Base-by-base conservation (phyloP, 2,329 filamentous ascomycete genomes). In the Thyridium curvatum region DNA sequence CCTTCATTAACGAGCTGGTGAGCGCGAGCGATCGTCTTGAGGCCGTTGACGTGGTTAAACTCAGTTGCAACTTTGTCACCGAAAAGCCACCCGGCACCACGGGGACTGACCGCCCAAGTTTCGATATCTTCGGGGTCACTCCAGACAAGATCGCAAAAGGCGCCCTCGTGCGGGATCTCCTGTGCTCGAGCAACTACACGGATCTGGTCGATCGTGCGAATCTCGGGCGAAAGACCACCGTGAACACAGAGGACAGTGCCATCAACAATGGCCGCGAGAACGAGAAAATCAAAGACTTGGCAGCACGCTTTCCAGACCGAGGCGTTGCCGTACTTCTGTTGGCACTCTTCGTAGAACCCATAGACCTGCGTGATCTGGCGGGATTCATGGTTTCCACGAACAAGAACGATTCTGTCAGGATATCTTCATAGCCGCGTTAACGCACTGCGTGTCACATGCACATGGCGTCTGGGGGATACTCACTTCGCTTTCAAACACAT, bases 221-320 rank as follows among this genome's bases (percentile, higher is more conserved):
- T 97, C 54, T 87, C 87, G 3, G 86, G 86, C 39, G 85, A 90
- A 30, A 93, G 70, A 30, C 86, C 93, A 53, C 93, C 93, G 62
- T 98, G 93, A 26, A 98, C 93, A 60, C 93, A 98, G 55, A 98
- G 94, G 44, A 98, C 94, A 58, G 96, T 89, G 54, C 96, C 86
- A 57, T 98, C 94, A 53, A 98, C 95, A 48, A 98, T 94, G 45
- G 95, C 94, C 40, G 88, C 93, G 16, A 98, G 74, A 3, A 94
- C 95, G 21, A 98, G 78, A 62, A 95, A 98, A 62, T 98, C 93
- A 61, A 98, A 98, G 66, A 98, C 95, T 60, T 98, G 93, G 47
- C 93, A 98, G 63, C 96, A 98, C 42, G 95, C 93, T 64, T 98
- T 94, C 93, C 93, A 98, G n/a, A 98, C 93, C 35, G 94, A 96